A percentile compares a stretch with the other conserved stretches of the same genome.
Conservation (phyloP, 768 basidiomycete genomes). For the Amanita muscaria region DNA sequence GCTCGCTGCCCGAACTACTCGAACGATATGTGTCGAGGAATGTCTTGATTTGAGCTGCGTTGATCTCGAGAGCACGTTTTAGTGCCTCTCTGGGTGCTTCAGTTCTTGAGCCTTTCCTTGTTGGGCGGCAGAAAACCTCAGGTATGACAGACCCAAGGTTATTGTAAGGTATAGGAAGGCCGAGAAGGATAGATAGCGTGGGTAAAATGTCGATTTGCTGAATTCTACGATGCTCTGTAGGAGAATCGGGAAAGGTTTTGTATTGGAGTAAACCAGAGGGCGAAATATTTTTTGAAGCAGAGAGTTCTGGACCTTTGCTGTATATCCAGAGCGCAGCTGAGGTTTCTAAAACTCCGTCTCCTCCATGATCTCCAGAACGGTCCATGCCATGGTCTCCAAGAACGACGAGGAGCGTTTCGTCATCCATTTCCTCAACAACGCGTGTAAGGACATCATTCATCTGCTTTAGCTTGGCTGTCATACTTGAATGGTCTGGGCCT, state of each 20-base stretch:
- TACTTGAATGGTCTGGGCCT: constrained; percentile 79
- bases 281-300: constrained; percentile 24
- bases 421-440: constrained; percentile 66
- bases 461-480: constrained; percentile 78
- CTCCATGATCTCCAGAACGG: constrained; percentile 87
- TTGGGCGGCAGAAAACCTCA: constrained; percentile 69
- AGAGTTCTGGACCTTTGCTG: constrained; percentile 59
- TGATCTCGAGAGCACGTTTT: constrained; percentile 54
- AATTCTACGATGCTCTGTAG: constrained; percentile 48
- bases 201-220: constrained; percentile 95
- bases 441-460: constrained; percentile 74
- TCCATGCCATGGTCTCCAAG: constrained; percentile 99
- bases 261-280: constrained; percentile 47
- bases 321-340: constrained; percentile 89
- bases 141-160: constrained; percentile 90
- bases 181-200: constrained; percentile 79
- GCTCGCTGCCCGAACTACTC: constrained; percentile 62
- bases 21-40: constrained; percentile 75
- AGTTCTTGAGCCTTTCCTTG: too few species aligned
- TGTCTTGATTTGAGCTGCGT: constrained; percentile 62
- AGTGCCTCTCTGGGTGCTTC: constrained; percentile 35
- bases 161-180: constrained; percentile 91
- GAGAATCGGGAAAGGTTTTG: constrained; percentile 51
- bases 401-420: constrained; percentile 87
- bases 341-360: constrained; percentile 80